Base-by-base conservation (phyloP, 2,329 filamentous ascomycete species). In the Ophiostoma sp. region DNA sequence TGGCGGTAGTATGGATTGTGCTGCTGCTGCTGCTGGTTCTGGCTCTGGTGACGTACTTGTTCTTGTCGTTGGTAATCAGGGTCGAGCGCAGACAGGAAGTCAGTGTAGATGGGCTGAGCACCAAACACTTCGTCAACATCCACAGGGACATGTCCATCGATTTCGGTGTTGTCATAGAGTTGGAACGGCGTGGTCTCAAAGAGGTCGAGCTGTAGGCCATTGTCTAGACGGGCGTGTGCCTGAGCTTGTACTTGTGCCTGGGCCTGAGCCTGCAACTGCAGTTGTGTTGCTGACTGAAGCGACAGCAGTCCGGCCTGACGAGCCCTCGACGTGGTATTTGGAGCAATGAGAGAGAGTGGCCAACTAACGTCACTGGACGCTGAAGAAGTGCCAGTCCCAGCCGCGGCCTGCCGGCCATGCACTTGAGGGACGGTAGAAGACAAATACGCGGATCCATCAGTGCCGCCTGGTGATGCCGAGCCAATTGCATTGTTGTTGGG, bases 101-200 rank as follows among this genome's bases (percentile, higher is more conserved):
- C 66, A n/a, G 42, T 19, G 12, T 55, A 69, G 3, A 52, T 36
- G 1, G 66, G 66, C 66, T 55, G 66, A 4, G 48, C 64, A 36
- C 42, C 64, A 55, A 69, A 69, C 11, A 55, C 48, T 31, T 70
- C 33, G n/a, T 69, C 33, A 6, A 59, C 68, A 15, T 59, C 68
- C 64, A 69, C 64, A 17, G 64, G 25, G 25, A 69, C 28, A 50
- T 50, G 39, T 15, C 42, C 42, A 8, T 69, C 42, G 1, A 52
- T 17, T 12, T 52, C 64, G 1, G 25, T 28, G 42, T 69, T 31
- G 52, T 70, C 68, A 19, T 45, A 59, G 1, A 59, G 50, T 15
- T 28, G 31, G 15, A 59, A 57, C 7, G 66, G 12, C 25, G 33
- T 57, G 6, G 50, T 39, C 11, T 59, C 68, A 33, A 70, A 70